Percentiles rank a stretch among this genome's conserved stretches.
phyloP scores from a whole-genome alignment of 2,329 filamentous ascomycete genomes.

The Hypoxylon sp. region DNA sequence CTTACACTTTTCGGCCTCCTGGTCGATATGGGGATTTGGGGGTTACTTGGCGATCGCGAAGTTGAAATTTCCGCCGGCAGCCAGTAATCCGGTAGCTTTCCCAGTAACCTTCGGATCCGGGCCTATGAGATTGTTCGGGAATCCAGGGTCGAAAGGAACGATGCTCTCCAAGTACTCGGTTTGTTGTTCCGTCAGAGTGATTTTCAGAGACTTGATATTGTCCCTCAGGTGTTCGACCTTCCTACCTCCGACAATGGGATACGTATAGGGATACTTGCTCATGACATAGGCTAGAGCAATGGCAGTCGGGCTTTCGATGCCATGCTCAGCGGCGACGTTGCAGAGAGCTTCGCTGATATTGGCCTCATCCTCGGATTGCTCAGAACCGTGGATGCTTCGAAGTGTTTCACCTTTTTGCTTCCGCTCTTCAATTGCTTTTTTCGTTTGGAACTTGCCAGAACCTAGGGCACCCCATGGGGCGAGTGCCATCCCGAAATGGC shows the following conservation, averaged over 20 bases:
- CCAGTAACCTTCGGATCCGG: neutral
- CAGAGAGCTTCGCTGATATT: slow-evolving; percentile 72
- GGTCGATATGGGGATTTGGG: neutral
- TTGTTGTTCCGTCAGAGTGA: slow-evolving; percentile 65
- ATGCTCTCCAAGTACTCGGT: slow-evolving; percentile 66
- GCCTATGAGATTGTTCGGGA: slow-evolving; percentile 55
- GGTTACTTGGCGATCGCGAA: slow-evolving; percentile 1
- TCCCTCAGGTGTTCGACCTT: slow-evolving; percentile 65
- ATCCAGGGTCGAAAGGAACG: slow-evolving; percentile 68
- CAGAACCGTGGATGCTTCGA: slow-evolving; percentile 43
- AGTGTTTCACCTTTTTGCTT: slow-evolving; percentile 57
- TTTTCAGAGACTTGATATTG: slow-evolving; percentile 67
- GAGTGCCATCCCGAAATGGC: slow-evolving; percentile 65
- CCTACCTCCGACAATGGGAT: slow-evolving; percentile 66
- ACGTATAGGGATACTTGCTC: slow-evolving; percentile 64
- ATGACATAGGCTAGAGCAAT: slow-evolving; percentile 68
- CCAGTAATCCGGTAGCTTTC: neutral
- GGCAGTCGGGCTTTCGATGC: slow-evolving; percentile 67
- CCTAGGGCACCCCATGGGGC: slow-evolving; percentile 72
- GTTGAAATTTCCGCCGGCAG: slow-evolving; percentile 1
- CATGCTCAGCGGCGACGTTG: slow-evolving; percentile 70
- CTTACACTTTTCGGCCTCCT: neutral
- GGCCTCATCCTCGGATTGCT: slow-evolving; percentile 63
- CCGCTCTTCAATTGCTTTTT: slow-evolving; percentile 54
- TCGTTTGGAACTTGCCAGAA: slow-evolving; percentile 62